Base-by-base conservation (phyloP, 1,139 yeast species). In the Groenewaldozyma sp. region DNA sequence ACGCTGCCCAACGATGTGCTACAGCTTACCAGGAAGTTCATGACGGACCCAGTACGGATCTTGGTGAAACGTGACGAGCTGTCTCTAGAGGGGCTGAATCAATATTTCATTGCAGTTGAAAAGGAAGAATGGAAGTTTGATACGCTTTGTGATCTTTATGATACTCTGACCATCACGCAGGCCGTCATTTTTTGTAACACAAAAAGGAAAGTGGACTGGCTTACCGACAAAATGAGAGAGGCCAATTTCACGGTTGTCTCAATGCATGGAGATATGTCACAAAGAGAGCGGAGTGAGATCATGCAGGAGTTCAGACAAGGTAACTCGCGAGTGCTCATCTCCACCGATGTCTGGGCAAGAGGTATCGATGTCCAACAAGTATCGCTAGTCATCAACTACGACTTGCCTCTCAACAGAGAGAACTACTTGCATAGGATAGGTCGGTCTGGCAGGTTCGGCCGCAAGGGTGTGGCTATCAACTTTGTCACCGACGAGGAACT, bases 301-400 rank as follows among this genome's bases (percentile, higher is more conserved):
- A 91, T 91, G 97, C 76, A 75, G 53, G 96, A 87, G 55, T 71
- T 68, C 49, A 60, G 76, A 59, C 52, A 62, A 43, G 56, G 69
- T 53, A 45, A 73, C 40, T 71, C 83, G 3, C 70, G 97, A 42
- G 95, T 91, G 7, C 65, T 91, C 45, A 87, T 91, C 34, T 83
- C 96, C 19, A 91, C 98, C 3, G 97, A 91, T 61, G 93, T 91
- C 34, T 87, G 95, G 94, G 97, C 98, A 1, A 71, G 97, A 59
- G 98, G 98, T 39, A 88, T 88, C 42, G 97, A 88, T 61, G 97
- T 88, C 21, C 98, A 88, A 63, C 96, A 88, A 58, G 94, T 88
- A n/a, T 84, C 95, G 0, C 67, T 88, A 42, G 98, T 91, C 21
- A 82, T 91, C 40, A 91, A 88, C 64, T 91, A 86, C 62, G 97